These are phyloP conservation scores for Talaromyces sp. DNA, from an alignment of 2,329 filamentous ascomycete genomes.

Conservation along the genomic window DNA sequence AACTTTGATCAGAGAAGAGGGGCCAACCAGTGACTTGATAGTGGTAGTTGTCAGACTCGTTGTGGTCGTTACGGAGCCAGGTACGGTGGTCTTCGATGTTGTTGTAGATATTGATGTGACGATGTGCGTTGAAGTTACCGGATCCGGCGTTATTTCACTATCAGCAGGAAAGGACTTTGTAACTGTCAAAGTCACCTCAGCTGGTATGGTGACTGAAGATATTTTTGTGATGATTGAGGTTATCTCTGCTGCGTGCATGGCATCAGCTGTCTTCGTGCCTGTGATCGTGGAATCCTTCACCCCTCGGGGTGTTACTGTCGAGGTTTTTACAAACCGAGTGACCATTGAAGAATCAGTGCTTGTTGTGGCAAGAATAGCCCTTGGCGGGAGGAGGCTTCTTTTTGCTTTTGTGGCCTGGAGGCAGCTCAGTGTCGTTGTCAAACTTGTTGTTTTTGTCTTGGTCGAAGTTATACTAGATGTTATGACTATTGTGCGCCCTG, in stretches of 20 bases:
- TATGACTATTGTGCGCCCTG: neutral
- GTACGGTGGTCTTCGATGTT: neutral
- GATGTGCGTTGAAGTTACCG: neutral
- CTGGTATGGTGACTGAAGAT: neutral
- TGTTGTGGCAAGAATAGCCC: neutral
- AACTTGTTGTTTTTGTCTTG: neutral
- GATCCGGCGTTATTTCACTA: neutral
- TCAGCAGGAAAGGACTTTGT: neutral
- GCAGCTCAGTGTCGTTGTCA: slow-evolving; percentile 1
- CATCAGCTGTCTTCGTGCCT: neutral
- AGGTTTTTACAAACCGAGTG: neutral
- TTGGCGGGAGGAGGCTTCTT: neutral
- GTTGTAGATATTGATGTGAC: neutral
- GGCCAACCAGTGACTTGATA: neutral
- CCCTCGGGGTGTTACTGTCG: no score
- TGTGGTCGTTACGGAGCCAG: neutral
- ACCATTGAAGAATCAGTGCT: neutral
- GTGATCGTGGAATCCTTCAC: neutral
- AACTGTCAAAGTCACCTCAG: neutral
- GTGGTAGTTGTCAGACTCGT: neutral
- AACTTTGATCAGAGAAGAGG: neutral
- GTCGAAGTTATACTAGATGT: neutral
- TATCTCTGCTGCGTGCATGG: neutral
- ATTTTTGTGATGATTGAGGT: neutral
- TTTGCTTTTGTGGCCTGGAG: neutral